Base-by-base conservation (phyloP, 176 grass and related monocot species). In the Raddia distichophylla region DNA sequence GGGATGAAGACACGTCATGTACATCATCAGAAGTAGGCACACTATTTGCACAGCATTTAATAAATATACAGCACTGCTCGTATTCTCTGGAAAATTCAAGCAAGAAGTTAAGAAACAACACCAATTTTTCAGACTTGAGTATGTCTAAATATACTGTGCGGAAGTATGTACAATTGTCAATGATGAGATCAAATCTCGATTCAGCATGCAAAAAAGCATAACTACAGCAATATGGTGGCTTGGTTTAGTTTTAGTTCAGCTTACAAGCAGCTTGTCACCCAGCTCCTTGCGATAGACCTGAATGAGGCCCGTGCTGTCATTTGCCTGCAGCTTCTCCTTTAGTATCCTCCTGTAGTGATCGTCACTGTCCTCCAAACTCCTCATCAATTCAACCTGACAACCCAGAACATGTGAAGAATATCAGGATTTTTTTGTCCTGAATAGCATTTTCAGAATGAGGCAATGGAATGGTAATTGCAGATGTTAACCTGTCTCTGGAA, bases 221-320 rank as follows among this genome's bases (percentile, higher is more conserved):
- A 16, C 13, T 58, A 71, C 52, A 60, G 52, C 43, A 80, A 8
- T 33, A 58, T 83, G 51, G 74, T 17, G 18, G 22, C 56, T 74
- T 4, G 2, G 45, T 48, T n/a, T 0, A 76, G 17, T 54, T n/a
- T 48, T 40, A 14, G 18, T 8, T 87, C 52, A 87, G 68, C 50
- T 65, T 33, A 94, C 65, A 84, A 87, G 57, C 19, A 98, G 72
- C 40, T 90, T 98, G 64, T 94, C 69, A 6, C 90, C 86, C 43
- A 98, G 79, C 58, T 98, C 92, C 75, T 95, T 98, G 50, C 86
- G 84, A 50, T 98, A 98, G 22, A 98, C 91, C 55, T 98, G 92
- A 62, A 98, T 93, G 79, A 98, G 91, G 42, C 95, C 90, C 2
- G 88, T 64, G 8, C 76, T 90, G 71, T 95, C 92, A 5, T 87